Conservation (phyloP, 805 yeast species). For the Ogataea nakhonphanomensis region DNA sequence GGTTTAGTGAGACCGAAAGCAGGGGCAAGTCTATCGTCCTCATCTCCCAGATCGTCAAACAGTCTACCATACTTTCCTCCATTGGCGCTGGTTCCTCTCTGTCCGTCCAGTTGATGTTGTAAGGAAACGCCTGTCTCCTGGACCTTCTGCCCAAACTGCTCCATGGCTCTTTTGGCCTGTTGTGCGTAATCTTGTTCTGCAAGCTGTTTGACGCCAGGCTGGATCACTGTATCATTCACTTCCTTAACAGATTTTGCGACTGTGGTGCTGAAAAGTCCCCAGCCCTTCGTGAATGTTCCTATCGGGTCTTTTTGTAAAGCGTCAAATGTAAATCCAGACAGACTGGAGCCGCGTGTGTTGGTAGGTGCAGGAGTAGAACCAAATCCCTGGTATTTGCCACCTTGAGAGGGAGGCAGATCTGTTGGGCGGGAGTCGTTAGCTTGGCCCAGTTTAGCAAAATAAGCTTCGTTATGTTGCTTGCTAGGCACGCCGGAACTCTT, state of each 20-base stretch:
- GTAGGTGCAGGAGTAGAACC: constrained; percentile 68
- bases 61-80: constrained; percentile 45
- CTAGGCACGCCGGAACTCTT: constrained; percentile 21
- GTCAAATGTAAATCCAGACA: constrained; percentile 59
- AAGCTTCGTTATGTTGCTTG: constrained; percentile 70
- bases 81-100: constrained; percentile 1
- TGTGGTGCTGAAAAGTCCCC: constrained; percentile 89
- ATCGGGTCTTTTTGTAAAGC: constrained; percentile 79
- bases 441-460: constrained; percentile 76
- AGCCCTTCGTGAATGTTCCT: constrained; percentile 88
- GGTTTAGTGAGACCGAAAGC: constrained; percentile 68
- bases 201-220: constrained; percentile 83
- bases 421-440: constrained; percentile 71
- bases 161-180: constrained; percentile 90
- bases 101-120: constrained; percentile 48
- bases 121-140: constrained; percentile 83
- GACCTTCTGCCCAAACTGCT: constrained; percentile 92
- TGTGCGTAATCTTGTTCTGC: constrained; percentile 73
- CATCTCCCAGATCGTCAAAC: constrained; percentile 53
- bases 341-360: constrained; percentile 35
- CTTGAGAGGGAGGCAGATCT: constrained; percentile 84
- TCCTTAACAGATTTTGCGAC: constrained; percentile 80
- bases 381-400: constrained; percentile 90
- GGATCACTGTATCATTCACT: constrained; percentile 83
- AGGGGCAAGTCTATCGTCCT: constrained; percentile 44